phyloP scores from a whole-genome alignment of 345 rosid species.

The Erysimum cheiranthoides region DNA sequence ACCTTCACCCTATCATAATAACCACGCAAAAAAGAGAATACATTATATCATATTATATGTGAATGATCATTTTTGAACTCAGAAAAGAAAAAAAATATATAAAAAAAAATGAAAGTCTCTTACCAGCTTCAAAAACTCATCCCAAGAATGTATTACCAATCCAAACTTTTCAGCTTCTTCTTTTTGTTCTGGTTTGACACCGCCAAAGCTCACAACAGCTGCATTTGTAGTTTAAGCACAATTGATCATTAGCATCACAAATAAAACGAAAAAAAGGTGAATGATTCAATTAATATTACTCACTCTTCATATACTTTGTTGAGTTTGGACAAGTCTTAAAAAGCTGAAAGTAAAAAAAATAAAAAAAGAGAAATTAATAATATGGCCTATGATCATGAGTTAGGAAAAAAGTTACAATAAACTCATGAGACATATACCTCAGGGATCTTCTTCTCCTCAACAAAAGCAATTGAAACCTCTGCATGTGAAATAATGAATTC shows the following conservation, averaged over 20 bases:
- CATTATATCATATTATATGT: background rate
- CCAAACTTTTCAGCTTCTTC: slow-evolving; percentile 69
- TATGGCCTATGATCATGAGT: too few relatives aligned
- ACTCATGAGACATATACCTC: slow-evolving; percentile 61
- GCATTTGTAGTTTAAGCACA: slow-evolving; percentile 35
- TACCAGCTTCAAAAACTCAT: slow-evolving; percentile 77
- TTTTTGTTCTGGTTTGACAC: slow-evolving; percentile 59
- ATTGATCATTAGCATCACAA: slow-evolving; percentile 24
- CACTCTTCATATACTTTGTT: slow-evolving; percentile 65
- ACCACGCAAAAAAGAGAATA: background rate
- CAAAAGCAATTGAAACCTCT: slow-evolving; percentile 76
- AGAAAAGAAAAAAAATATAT: background rate
- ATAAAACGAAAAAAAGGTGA: background rate
- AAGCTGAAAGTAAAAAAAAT: slow-evolving; percentile 53
- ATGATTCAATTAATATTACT: slow-evolving; percentile 36
- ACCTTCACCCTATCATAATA: slow-evolving; percentile 60
- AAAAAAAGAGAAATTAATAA: background rate
- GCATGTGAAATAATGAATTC: slow-evolving; percentile 77
- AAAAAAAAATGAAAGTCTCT: background rate
- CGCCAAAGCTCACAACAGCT: slow-evolving; percentile 90
- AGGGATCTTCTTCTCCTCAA: slow-evolving; percentile 73
- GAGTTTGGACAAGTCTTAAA: slow-evolving; percentile 71
- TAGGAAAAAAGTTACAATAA: background rate
- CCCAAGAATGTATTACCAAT: slow-evolving; percentile 70
- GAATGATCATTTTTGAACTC: background rate